Base-by-base conservation (phyloP, 139 green algal genomes). In the Closterium sp. region DNA sequence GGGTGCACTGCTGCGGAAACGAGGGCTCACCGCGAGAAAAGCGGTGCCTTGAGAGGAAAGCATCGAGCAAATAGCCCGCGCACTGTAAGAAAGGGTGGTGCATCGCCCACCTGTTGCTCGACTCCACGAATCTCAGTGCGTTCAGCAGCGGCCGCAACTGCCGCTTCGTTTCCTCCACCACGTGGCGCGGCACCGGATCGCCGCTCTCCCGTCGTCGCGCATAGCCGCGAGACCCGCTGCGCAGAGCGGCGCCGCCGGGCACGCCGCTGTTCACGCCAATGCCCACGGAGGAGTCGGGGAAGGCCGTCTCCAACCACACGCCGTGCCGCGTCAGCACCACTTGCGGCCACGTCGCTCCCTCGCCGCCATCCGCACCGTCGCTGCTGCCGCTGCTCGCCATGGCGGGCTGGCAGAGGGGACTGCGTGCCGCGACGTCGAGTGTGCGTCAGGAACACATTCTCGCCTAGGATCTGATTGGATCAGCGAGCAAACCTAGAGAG, bases 81-180 rank as follows among this genome's bases (percentile, higher is more conserved):
- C n/a, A n/a, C n/a, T n/a, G n/a, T n/a, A n/a, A n/a, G n/a, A n/a
- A n/a, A n/a, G n/a, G n/a, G n/a, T n/a, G n/a, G n/a, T n/a, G n/a
- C n/a, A n/a, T n/a, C n/a, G n/a, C 83, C 19, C 28, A 86, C 88
- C 88, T 91, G 76, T 87, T 88, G 32, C 76, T 88, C 23, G 34
- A 85, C 33, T 91, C 89, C 6, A 91, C 89, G 33, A 88, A 91
- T n/a, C 89, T 33, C 33, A 91, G 38, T 8, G 89, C 89, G 38
- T 91, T 91, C 30, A 91, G 30, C 69, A 91, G 89, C 16, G 89
- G 89, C 34, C 89, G 69, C 25, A 91, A 83, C 88, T 91, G 33
- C 34, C 34, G 83, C 83, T 86, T 86, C 19, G n/a, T 32, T 23
- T 32, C 83, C 25, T 86, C 83, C 8, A 86, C 30, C 83, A 86